A percentile compares a stretch with the other conserved stretches of the same genome.
These are phyloP conservation scores for Diaporthe capsici DNA, from an alignment of 2,329 filamentous ascomycete genomes.

Conservation along the genomic window DNA sequence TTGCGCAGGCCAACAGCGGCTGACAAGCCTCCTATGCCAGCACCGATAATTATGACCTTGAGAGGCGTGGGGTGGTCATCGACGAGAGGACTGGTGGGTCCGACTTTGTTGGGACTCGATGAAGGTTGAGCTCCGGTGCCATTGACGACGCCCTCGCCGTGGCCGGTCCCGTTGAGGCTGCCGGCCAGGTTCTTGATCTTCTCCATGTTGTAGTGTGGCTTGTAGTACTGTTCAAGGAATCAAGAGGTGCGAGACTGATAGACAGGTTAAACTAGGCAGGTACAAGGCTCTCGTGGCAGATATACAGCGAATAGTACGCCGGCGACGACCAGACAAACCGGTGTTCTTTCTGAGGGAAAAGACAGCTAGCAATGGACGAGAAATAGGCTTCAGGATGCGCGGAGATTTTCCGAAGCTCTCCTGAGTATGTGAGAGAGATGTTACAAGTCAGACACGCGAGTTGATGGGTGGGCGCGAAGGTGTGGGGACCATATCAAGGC, in stretches of 20 bases:
- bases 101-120: conserved; percentile 30
- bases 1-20: conserved; percentile 67
- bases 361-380: background rate
- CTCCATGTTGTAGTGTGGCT: background rate
- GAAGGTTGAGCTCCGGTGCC: conserved; percentile 2
- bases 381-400: background rate
- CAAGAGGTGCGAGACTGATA: background rate
- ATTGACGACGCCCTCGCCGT: background rate
- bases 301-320: background rate
- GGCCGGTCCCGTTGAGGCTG: conserved; percentile 16
- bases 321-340: background rate
- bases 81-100: conserved; percentile 29
- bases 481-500: conserved; percentile 18
- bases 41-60: conserved; percentile 51
- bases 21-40: conserved; percentile 67
- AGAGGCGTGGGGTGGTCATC: conserved; percentile 42
- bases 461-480: background rate
- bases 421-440: background rate
- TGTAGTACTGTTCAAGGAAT: no score
- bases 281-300: background rate
- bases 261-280: background rate
- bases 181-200: conserved; percentile 19
- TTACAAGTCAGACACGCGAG: background rate
- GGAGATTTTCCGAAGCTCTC: background rate
- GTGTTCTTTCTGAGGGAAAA: background rate